Evolutionary conservation across 768 basidiomycete genomes (phyloP).

Genomic region (Lactarius tabidus): DNA sequence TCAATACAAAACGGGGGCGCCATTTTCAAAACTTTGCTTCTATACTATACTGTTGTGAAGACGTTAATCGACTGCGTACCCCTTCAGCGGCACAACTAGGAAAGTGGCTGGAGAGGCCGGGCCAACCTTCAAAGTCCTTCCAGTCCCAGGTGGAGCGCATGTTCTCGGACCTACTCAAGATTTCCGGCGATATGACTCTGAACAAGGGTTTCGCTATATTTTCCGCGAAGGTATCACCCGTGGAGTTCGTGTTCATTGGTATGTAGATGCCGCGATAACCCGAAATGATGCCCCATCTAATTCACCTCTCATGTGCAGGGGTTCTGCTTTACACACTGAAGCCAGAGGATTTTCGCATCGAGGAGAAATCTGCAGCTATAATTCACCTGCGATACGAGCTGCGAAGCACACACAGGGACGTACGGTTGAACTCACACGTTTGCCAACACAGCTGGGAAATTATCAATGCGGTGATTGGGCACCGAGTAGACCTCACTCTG

Average conservation of each 20-base stretch:
- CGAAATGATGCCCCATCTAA: neutral
- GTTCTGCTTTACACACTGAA: conserved; percentile 56
- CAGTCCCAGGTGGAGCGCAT: conserved; percentile 51
- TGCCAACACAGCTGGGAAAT: conserved; percentile 55
- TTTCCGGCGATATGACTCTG: conserved; percentile 39
- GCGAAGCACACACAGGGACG: conserved; percentile 54
- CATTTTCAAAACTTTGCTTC: conserved; percentile 73
- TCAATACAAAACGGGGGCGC: conserved; percentile 66
- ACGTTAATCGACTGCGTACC: conserved; percentile 40
- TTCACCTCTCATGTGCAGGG: conserved; percentile 40
- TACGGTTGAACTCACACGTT: conserved; percentile 58
- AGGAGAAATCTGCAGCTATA: conserved; percentile 53
- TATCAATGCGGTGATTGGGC: conserved; percentile 40
- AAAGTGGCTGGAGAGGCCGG: conserved; percentile 36
- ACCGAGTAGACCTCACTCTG: conserved; percentile 23
- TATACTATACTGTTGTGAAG: conserved; percentile 63
- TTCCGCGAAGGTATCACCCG: conserved; percentile 61
- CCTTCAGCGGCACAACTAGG: conserved; percentile 53
- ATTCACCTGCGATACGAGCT: conserved; percentile 52
- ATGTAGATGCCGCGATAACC: conserved; percentile 25
- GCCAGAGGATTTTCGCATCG: conserved; percentile 30
- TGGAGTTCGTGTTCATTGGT: conserved; percentile 83
- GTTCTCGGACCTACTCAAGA: conserved; percentile 49
- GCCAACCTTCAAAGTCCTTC: conserved; percentile 45
- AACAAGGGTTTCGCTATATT: conserved; percentile 37